These are phyloP conservation scores for Pseudozyma hubeiensis DNA, from an alignment of 1,284 basidiomycete species.

Conservation along the genomic window DNA sequence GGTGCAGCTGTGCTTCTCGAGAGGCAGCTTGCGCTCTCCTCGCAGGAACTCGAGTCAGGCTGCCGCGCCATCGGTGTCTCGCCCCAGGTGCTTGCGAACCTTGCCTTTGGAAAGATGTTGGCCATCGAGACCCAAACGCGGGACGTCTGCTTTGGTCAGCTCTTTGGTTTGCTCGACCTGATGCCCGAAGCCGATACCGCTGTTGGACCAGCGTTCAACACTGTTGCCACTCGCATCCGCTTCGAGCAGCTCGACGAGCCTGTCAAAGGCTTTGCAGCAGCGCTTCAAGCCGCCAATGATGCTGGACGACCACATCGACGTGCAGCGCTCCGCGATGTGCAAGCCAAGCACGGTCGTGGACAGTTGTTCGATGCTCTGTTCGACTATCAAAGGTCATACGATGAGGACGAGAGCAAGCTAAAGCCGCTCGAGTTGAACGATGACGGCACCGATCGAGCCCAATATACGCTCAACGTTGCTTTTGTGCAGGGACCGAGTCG, in stretches of 20 bases:
- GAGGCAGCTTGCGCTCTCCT: constrained; percentile 13
- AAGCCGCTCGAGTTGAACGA: constrained; percentile 11
- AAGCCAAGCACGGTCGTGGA: constrained; percentile 21
- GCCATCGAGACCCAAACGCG: constrained; percentile 34
- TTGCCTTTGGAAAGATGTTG: constrained; percentile 58
- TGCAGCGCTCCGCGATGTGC: constrained; percentile 58
- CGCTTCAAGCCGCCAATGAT: constrained; percentile 51
- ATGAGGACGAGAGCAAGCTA: constrained; percentile 6
- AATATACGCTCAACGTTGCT: constrained; percentile 62
- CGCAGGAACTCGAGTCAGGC: constrained; percentile 25
- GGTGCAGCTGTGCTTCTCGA: constrained; percentile 19
- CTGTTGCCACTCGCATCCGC: constrained; percentile 54
- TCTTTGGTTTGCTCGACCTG: constrained; percentile 56
- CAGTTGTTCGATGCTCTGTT: constrained; percentile 61
- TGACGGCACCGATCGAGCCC: constrained; percentile 23
- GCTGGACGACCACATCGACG: constrained; percentile 52
- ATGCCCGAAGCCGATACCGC: constrained; percentile 50
- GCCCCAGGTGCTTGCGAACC: constrained; percentile 55
- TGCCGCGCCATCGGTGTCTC: constrained; percentile 47
- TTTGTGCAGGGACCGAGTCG: constrained; percentile 40
- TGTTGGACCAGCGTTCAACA: constrained; percentile 64
- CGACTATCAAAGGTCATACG: constrained; percentile 54
- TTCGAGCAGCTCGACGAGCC: constrained; percentile 22
- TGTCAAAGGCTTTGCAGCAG: constrained; percentile 15
- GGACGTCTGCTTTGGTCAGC: constrained; percentile 64